Evolutionary conservation across 1,284 basidiomycete species (phyloP).

Genomic region (Phellinidium pouzarii): DNA sequence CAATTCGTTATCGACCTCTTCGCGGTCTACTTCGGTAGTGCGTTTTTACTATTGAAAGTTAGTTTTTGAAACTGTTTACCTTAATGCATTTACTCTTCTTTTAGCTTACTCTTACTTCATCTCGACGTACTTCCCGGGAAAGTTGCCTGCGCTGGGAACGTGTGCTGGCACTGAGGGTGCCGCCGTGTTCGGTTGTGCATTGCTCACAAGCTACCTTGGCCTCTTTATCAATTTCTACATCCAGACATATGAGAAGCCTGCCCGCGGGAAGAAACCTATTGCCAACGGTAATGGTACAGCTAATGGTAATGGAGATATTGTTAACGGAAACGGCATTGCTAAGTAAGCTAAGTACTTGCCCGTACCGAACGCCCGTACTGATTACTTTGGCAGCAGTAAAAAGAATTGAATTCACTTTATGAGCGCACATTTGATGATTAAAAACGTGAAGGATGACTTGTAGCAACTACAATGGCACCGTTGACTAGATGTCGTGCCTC

Average conservation of each 20-base stretch:
- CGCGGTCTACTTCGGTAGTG: slow-evolving; percentile 90
- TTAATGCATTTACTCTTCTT: slow-evolving; percentile 21
- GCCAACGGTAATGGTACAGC: slow-evolving; percentile 33
- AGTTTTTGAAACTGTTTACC: neutral
- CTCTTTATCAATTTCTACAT: slow-evolving; percentile 91
- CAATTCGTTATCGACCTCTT: slow-evolving; percentile 91
- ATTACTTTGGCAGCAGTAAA: slow-evolving; percentile 8
- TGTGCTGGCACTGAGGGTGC: slow-evolving; percentile 89
- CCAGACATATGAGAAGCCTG: slow-evolving; percentile 72
- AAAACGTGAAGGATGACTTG: slow-evolving; percentile 11
- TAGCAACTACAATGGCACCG: neutral
- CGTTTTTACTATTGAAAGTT: slow-evolving; percentile 31
- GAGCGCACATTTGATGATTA: slow-evolving; percentile 8
- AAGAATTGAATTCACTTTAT: slow-evolving; percentile 5
- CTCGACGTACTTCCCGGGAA: slow-evolving; percentile 47
- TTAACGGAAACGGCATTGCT: slow-evolving; percentile 25
- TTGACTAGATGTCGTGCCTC: slow-evolving; percentile 12
- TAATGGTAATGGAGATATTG: too few relatives aligned
- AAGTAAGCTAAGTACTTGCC: slow-evolving; percentile 28
- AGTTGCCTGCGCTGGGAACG: slow-evolving; percentile 65
- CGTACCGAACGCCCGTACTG: neutral
- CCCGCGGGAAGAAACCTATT: slow-evolving; percentile 33
- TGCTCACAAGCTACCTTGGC: slow-evolving; percentile 85
- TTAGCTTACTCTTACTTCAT: slow-evolving; percentile 83
- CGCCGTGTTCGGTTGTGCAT: slow-evolving; percentile 82